Evolutionary conservation across 2,329 filamentous ascomycete genomes (phyloP).

Genomic region (Calonectria crousiana): DNA sequence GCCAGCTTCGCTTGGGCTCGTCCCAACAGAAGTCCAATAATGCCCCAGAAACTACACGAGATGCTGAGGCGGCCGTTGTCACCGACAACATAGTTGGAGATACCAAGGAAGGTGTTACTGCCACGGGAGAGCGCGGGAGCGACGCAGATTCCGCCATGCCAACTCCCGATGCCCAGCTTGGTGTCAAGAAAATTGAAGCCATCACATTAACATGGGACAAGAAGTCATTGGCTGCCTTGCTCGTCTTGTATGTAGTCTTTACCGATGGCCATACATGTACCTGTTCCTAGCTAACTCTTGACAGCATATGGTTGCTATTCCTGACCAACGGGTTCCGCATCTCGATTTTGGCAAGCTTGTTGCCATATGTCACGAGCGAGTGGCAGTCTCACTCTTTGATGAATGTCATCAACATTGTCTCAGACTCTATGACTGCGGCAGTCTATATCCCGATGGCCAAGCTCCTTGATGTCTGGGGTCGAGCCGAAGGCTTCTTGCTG

Average conservation of each 20-base stretch:
- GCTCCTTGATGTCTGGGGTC: constrained; percentile 72
- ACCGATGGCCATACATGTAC: no score
- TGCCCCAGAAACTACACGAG: no score
- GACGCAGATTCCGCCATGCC: constrained; percentile 16
- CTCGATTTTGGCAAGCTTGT: constrained; percentile 55
- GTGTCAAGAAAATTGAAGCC: constrained; percentile 57
- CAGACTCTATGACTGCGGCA: constrained; percentile 67
- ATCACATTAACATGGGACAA: constrained; percentile 57
- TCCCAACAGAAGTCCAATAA: no score
- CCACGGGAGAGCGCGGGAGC: not conserved
- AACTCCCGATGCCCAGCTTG: constrained; percentile 45
- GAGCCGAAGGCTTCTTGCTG: constrained; percentile 69
- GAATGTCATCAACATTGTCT: constrained; percentile 65
- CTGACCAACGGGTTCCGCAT: constrained; percentile 63
- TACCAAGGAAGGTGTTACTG: constrained; percentile 5
- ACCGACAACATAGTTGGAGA: no score
- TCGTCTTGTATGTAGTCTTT: constrained; percentile 46
- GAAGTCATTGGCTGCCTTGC: constrained; percentile 47
- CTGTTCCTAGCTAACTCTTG: not conserved
- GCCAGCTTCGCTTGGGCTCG: no score
- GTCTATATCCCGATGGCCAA: constrained; percentile 73
- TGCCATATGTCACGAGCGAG: constrained; percentile 62
- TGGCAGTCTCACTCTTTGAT: constrained; percentile 67
- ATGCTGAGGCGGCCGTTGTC: no score
- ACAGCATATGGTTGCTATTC: constrained; percentile 61